Base-by-base conservation (phyloP, 805 yeast species). In the Candida nanaspora region DNA sequence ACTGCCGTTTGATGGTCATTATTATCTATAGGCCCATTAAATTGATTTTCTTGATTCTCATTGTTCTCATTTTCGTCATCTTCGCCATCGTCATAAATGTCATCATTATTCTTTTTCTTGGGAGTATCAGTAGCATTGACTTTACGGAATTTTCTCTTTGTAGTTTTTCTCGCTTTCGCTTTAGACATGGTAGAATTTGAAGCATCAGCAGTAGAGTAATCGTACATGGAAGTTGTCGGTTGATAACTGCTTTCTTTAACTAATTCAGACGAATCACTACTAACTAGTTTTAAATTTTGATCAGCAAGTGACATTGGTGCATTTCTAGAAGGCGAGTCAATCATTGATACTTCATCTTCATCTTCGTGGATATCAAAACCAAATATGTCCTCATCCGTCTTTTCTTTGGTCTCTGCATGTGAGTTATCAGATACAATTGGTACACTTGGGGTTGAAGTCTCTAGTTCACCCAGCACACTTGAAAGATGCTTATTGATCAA, bases 61-160 rank as follows among this genome's bases (percentile, higher is more conserved):
- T 27, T 30, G 26, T 39, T 35, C 18, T 44, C 46, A 6, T 41
- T 33, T 11, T 28, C 34, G 3, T 41, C 40, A 5, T 41, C 45
- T 2, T 40, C 38, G 15, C 40, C 28, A 6, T 38, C 42, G n/a
- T 43, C 47, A 20, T 43, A 31, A 31, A 18, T 19, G n/a, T 31
- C 46, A 9, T 39, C 46, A 15, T 43, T 47, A 27, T 44, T 25
- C 3, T 44, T 32, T 16, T 31, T n/a, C n/a, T n/a, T 35, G 2
- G 21, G 18, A 6, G 26, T 26, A 13, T 20, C 26, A 10, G n/a
- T 22, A 8, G 15, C 5, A 20, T 8, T 13, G n/a, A 33, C 22
- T 31, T 31, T 20, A 22, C 16, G 14, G 39, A 35, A 21, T 35
- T 35, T 6, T 26, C 33, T 38, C 15, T 25, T 22, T n/a, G 19